These are phyloP conservation scores for Lactarius sanguifluus DNA, from an alignment of 768 basidiomycete genomes.

Conservation along the genomic window DNA sequence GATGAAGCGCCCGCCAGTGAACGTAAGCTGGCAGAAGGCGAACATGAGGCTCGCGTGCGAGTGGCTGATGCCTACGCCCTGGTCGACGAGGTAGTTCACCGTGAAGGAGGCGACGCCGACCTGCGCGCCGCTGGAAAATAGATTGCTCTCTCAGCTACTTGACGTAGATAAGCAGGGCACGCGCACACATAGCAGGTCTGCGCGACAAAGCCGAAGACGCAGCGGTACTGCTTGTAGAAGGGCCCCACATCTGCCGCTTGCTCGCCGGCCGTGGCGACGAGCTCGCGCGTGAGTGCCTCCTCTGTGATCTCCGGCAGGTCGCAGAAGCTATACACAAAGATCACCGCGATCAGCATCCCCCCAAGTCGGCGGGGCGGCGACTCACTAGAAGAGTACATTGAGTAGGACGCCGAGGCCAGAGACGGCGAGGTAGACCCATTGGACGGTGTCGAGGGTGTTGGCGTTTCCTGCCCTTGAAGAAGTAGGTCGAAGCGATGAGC, in stretches of 20 bases:
- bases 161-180: not conserved
- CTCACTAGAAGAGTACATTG: constrained; percentile 64
- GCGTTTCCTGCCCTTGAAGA: constrained; percentile 70
- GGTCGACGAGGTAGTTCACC: constrained; percentile 69
- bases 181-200: constrained; percentile 66
- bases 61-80: constrained; percentile 52
- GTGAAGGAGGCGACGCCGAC: constrained; percentile 66
- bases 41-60: constrained; percentile 61
- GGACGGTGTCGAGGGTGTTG: constrained; percentile 60
- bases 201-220: constrained; percentile 70
- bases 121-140: constrained; percentile 52
- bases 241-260: constrained; percentile 45
- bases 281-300: constrained; percentile 56
- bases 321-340: constrained; percentile 50
- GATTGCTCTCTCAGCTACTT: constrained; percentile 5
- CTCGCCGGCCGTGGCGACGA: constrained; percentile 43
- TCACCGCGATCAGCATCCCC: not conserved
- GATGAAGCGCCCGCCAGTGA: constrained; percentile 63
- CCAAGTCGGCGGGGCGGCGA: constrained; percentile 8
- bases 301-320: constrained; percentile 69
- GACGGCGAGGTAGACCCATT: constrained; percentile 70
- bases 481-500: constrained; percentile 72
- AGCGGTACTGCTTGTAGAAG: constrained; percentile 69
- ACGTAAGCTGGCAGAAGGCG: constrained; percentile 71
- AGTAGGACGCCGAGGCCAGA: constrained; percentile 61